Base-by-base conservation (phyloP, 106 monocot species). In the Agapanthus africanus region DNA sequence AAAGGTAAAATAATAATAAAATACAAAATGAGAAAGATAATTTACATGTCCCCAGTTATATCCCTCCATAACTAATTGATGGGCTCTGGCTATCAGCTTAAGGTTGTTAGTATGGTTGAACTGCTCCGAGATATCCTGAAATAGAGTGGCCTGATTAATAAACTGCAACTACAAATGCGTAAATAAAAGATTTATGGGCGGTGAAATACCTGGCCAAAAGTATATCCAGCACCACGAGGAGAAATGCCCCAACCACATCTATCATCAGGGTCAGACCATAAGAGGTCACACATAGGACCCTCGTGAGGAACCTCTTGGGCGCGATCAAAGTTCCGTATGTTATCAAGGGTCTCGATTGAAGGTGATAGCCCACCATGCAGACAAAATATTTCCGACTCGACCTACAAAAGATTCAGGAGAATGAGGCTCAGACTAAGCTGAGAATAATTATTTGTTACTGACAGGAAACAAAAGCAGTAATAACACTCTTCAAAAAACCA, bases 251-350 rank as follows among this genome's bases (percentile, higher is more conserved):
- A 99, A 46, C 99, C 99, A 78, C 99, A 93, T 41, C 99, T 76
- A 63, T 99, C 99, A 74, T 99, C 99, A 28, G 99, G 99, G 59
- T 99, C 99, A 41, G 99, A 99, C 99, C 99, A 99, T 21, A 99
- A 70, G 37, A 99, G 87, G 70, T 99, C 99, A 76, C 99, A 99
- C 99, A 99, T 99, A 7, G 99, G 99, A 1, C 99, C 99, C 75
- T 99, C 99, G 50, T 93, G 93, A 34, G 99, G 99, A 71, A 99
- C 99, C 66, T 99, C 99, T 93, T 93, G 99, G 66, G 90, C 90
- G 65, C 99, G 87, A 74, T 99, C 99, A 54, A 99, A 93, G 75
- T 83, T 93, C 14, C 99, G 87, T 61, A 99, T 90, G 68, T 90
- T 90, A 74, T 99, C 93, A 57, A 99, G 87, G 36, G 93, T 99